These are phyloP conservation scores for Lasiosphaeria hispida DNA, from an alignment of 495 filamentous ascomycete species.

Conservation along the genomic window DNA sequence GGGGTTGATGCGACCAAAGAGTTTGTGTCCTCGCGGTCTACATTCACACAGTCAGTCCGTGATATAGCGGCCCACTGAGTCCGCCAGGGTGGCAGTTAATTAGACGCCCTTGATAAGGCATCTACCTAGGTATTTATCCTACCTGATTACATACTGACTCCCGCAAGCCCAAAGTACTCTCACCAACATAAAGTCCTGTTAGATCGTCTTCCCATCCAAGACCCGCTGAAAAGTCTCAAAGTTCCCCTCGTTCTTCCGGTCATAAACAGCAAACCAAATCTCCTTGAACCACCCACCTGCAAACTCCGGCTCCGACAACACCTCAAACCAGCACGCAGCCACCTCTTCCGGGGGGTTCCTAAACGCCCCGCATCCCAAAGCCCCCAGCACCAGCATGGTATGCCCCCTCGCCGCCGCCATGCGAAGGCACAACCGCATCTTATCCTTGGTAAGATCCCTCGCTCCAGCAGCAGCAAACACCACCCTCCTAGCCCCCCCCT, in stretches of 20 bases:
- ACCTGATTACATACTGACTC: no score
- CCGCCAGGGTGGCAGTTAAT: no score
- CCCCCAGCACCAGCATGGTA: slow-evolving; percentile 57
- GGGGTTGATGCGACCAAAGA: slow-evolving; percentile 24
- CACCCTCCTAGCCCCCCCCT: slow-evolving; percentile 6
- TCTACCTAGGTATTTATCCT: no score
- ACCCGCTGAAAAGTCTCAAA: slow-evolving; percentile 48
- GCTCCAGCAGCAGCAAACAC: slow-evolving; percentile 34
- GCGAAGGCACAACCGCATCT: slow-evolving; percentile 58
- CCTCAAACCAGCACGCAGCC: slow-evolving; percentile 53
- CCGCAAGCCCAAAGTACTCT: no score
- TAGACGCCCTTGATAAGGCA: no score
- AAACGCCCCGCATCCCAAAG: slow-evolving; percentile 65
- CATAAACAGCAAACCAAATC: slow-evolving; percentile 54
- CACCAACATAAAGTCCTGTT: no score
- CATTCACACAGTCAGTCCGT: no score
- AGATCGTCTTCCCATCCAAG: slow-evolving; percentile 44
- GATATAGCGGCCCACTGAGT: no score
- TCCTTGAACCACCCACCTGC: slow-evolving; percentile 55
- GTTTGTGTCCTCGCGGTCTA: slow-evolving; percentile 9
- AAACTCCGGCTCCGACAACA: slow-evolving; percentile 60
- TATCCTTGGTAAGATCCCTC: slow-evolving; percentile 50
- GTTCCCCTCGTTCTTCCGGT: slow-evolving; percentile 46
- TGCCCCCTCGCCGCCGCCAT: slow-evolving; percentile 53
- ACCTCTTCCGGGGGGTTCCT: slow-evolving; percentile 56